Evolutionary conservation across 1,284 basidiomycete species (phyloP).

Genomic region (Ustilago cynodontis): DNA sequence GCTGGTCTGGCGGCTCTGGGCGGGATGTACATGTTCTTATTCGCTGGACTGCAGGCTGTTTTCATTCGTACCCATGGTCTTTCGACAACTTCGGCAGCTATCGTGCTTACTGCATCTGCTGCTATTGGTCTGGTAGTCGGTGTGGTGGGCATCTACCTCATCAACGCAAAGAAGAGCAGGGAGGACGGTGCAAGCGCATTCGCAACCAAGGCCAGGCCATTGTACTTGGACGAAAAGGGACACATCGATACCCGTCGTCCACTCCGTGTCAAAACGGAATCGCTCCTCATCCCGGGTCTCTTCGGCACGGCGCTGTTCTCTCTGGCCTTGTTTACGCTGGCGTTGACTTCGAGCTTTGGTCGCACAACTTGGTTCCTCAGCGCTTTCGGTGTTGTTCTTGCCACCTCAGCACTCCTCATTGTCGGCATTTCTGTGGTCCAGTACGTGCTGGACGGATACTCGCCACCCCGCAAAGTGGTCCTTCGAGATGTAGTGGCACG

Average conservation of each 20-base stretch:
- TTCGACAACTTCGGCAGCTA: conserved; percentile 11
- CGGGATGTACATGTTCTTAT: conserved; percentile 40
- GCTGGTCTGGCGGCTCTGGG: conserved; percentile 19
- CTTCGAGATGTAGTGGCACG: conserved; percentile 43
- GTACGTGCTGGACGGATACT: conserved; percentile 46
- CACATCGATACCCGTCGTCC: conserved; percentile 51
- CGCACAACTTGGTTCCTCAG: conserved; percentile 40
- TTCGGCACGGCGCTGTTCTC: conserved; percentile 32
- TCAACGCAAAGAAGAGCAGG: conserved; percentile 19
- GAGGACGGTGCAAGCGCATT: conserved; percentile 6
- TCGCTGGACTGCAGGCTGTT: conserved; percentile 29
- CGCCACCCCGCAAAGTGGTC: conserved; percentile 25
- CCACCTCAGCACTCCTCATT: conserved; percentile 25
- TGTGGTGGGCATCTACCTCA: conserved; percentile 14
- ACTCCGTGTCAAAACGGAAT: conserved; percentile 34
- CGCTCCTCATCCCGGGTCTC: conserved; percentile 27
- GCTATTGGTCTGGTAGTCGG: conserved; percentile 23
- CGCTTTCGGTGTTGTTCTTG: conserved; percentile 32
- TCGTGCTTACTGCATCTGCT: conserved; percentile 29
- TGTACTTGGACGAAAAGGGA: conserved; percentile 58
- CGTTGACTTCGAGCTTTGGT: conserved; percentile 32
- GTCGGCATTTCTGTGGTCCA: conserved; percentile 21
- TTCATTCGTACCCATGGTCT: conserved; percentile 28
- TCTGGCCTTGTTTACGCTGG: conserved; percentile 53
- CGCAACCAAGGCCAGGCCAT: conserved; percentile 28